A percentile compares a stretch with the other conserved stretches of the same genome.
Evolutionary conservation across 192 early-diverging fungal genomes (phyloP).

Genomic region (Lobosporangium transversale): DNA sequence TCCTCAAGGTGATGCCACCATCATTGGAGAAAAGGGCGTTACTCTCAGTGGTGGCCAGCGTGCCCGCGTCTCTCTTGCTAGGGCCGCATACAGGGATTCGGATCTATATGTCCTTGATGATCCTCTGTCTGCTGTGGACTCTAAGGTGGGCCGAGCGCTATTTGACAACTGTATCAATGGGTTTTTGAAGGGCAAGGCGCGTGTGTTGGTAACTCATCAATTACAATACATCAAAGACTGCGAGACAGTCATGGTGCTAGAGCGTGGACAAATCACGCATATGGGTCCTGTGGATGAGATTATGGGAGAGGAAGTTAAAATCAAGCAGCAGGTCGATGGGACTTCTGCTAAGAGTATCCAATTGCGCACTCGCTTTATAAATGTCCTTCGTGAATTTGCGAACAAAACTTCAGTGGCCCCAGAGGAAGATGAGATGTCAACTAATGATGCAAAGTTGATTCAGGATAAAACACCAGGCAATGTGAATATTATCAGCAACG

Average conservation of each 20-base stretch:
- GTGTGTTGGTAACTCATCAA: conserved; percentile 70
- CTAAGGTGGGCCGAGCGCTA: conserved; percentile 68
- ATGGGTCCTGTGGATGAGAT: conserved; percentile 27
- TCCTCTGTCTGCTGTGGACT: conserved; percentile 73
- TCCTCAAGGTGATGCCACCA: conserved; percentile 63
- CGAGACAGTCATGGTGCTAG: conserved; percentile 61
- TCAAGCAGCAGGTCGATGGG: conserved; percentile 19
- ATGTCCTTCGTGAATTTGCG: conserved; percentile 44
- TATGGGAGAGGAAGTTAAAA: conserved; percentile 41
- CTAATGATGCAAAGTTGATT: neutral
- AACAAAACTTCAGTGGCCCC: conserved; percentile 21
- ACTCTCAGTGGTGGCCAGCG: conserved; percentile 71
- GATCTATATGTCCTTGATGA: conserved; percentile 78
- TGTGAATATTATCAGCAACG: too few species aligned
- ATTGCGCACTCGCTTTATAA: conserved; percentile 27
- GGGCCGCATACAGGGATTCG: conserved; percentile 71
- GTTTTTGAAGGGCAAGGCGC: conserved; percentile 59
- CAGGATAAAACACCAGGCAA: conserved; percentile 5
- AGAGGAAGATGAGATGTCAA: conserved; percentile 11
- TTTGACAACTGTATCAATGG: conserved; percentile 66
- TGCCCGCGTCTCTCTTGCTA: conserved; percentile 71
- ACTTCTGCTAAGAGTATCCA: conserved; percentile 22
- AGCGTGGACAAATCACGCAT: conserved; percentile 54
- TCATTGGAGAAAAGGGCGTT: conserved; percentile 74
- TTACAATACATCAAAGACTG: conserved; percentile 64